Evolutionary conservation across 768 basidiomycete species (phyloP).

Genomic region (Mycena vitilis): DNA sequence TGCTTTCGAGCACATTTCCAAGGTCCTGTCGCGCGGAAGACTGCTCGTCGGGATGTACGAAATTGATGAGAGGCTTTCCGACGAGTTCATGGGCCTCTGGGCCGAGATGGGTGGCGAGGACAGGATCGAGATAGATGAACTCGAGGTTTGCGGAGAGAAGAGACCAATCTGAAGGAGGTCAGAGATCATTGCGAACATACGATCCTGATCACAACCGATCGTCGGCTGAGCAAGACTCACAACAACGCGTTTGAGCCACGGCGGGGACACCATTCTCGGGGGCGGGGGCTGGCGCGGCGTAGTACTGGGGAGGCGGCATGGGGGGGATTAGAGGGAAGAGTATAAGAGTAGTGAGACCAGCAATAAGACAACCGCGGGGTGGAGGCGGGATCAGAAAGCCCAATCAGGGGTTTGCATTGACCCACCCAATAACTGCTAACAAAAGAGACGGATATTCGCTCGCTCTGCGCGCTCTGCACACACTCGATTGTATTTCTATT

Average conservation of each 20-base stretch:
- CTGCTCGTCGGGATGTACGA: constrained; percentile 89
- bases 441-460: not conserved
- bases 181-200: constrained; percentile 39
- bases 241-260: constrained; percentile 80
- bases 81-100: constrained; percentile 76
- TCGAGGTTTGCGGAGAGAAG: constrained; percentile 79
- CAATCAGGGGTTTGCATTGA: constrained; percentile 18
- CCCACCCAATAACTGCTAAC: not conserved
- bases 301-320: constrained; percentile 42
- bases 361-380: constrained; percentile 1
- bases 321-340: constrained; percentile 19
- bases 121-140: constrained; percentile 88
- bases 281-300: constrained; percentile 49
- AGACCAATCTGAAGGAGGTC: constrained; percentile 74
- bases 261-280: constrained; percentile 55
- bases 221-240: constrained; percentile 58
- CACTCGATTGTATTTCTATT: not conserved
- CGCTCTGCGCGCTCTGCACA: not conserved
- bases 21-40: constrained; percentile 80
- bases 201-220: constrained; percentile 53
- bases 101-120: constrained; percentile 76
- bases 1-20: constrained; percentile 75
- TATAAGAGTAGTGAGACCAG: constrained; percentile 13
- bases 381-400: constrained; percentile 13
- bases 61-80: constrained; percentile 77